Percentiles rank a stretch among this genome's conserved stretches.
These are phyloP conservation scores for Cerrena zonata DNA, from an alignment of 1,284 basidiomycete genomes.

Conservation along the genomic window DNA sequence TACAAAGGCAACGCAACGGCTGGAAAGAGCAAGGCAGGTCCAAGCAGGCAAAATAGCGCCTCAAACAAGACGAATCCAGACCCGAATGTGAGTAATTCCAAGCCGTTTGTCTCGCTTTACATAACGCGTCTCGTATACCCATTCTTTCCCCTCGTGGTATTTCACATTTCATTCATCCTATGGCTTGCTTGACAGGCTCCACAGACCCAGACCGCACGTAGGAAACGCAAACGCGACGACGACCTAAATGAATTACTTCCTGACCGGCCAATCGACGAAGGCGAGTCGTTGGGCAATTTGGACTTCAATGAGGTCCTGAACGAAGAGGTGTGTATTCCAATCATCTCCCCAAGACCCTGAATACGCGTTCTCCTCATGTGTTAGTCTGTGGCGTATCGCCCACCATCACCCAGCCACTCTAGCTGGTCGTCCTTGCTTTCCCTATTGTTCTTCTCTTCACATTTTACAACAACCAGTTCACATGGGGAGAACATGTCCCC, in stretches of 20 bases:
- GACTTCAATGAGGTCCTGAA: conserved; percentile 70
- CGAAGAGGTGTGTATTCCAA: conserved; percentile 47
- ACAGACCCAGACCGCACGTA: conserved; percentile 12
- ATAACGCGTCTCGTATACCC: too few relatives aligned
- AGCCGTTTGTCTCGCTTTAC: conserved; percentile 9
- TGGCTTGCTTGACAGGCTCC: not conserved
- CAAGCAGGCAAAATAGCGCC: conserved; percentile 9
- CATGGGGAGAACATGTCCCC: not conserved
- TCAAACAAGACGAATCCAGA: not conserved
- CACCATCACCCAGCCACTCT: not conserved
- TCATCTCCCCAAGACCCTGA: too few relatives aligned
- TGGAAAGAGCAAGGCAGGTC: conserved; percentile 11
- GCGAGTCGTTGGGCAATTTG: conserved; percentile 45
- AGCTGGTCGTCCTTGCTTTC: not conserved
- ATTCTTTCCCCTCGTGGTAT: too few relatives aligned
- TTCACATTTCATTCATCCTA: not conserved
- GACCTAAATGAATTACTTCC: conserved; percentile 61
- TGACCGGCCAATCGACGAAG: conserved; percentile 43
- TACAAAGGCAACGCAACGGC: conserved; percentile 28
- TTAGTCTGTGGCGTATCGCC: not conserved
- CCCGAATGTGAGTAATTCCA: not conserved
- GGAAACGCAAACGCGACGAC: conserved; percentile 39
- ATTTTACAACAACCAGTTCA: not conserved
- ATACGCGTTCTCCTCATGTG: too few relatives aligned
- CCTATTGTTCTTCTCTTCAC: not conserved